Evolutionary conservation across 805 yeast genomes (phyloP).

Genomic region (Saccharomycopsis selenospora): DNA sequence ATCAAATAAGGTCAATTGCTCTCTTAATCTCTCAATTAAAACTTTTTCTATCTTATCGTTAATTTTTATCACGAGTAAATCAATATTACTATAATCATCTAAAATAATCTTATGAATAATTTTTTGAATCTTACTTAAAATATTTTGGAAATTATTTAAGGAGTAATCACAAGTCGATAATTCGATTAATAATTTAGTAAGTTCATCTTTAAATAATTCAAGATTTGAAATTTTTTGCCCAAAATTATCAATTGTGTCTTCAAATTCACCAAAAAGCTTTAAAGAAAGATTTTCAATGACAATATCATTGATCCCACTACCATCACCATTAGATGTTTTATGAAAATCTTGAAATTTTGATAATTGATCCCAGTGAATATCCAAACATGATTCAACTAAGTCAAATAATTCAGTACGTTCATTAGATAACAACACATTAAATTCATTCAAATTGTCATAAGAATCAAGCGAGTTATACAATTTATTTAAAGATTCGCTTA

Average conservation of each 20-base stretch:
- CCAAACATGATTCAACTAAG: constrained; percentile 30
- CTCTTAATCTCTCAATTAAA: constrained; percentile 27
- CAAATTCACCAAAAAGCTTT: constrained; percentile 29
- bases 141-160: constrained; percentile 17
- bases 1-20: constrained; percentile 2
- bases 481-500: constrained; percentile 44
- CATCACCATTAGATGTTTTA: background rate
- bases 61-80: constrained; percentile 28
- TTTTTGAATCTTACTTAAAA: constrained; percentile 30
- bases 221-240: constrained; percentile 29
- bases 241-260: constrained; percentile 28
- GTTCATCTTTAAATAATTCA: constrained; percentile 25
- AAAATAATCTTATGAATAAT: constrained; percentile 30
- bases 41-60: constrained; percentile 29
- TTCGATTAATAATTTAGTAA: constrained; percentile 23
- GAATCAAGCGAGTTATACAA: constrained; percentile 30
- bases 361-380: constrained; percentile 48
- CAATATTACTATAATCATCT: constrained; percentile 33
- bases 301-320: constrained; percentile 17
- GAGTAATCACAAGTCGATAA: constrained; percentile 28
- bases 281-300: constrained; percentile 29
- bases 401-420: constrained; percentile 31
- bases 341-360: constrained; percentile 42
- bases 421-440: constrained; percentile 34
- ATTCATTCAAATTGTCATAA: constrained; percentile 34